Conservation (phyloP, 768 basidiomycete species). For the Pulveroboletus sp. region DNA sequence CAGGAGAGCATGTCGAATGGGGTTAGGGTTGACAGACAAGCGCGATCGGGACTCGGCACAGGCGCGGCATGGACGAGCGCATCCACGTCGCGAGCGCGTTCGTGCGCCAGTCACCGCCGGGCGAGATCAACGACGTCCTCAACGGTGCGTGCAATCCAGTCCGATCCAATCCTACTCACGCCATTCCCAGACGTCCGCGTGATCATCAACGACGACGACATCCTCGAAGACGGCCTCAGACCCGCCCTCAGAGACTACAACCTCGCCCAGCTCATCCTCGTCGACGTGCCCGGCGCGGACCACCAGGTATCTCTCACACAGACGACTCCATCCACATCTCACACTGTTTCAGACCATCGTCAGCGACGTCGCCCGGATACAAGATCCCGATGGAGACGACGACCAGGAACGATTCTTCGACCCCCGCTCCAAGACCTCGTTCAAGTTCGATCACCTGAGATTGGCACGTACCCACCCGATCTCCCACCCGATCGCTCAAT, state of each 20-base stretch:
- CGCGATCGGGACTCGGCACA: neutral
- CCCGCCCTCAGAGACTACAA: slow-evolving; percentile 85
- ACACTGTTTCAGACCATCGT: slow-evolving; percentile 64
- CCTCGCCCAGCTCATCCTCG: slow-evolving; percentile 79
- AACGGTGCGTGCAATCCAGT: slow-evolving; percentile 58
- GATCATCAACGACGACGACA: slow-evolving; percentile 83
- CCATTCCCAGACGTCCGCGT: slow-evolving; percentile 79
- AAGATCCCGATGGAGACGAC: slow-evolving; percentile 37
- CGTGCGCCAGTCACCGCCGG: slow-evolving; percentile 87
- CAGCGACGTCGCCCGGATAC: slow-evolving; percentile 62
- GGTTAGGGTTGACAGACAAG: slow-evolving; percentile 23
- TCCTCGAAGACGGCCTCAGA: slow-evolving; percentile 71
- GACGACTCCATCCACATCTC: neutral
- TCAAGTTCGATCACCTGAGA: slow-evolving; percentile 80
- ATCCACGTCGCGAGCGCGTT: slow-evolving; percentile 73
- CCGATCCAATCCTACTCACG: too few relatives aligned
- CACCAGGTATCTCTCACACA: slow-evolving; percentile 55
- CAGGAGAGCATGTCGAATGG: slow-evolving; percentile 8
- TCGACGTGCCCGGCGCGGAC: slow-evolving; percentile 71
- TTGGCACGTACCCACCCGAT: slow-evolving; percentile 52
- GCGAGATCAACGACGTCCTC: slow-evolving; percentile 95
- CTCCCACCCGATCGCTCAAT: neutral
- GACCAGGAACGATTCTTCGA: slow-evolving; percentile 75
- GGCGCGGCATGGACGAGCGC: slow-evolving; percentile 46
- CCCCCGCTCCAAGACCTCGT: slow-evolving; percentile 73